Evolutionary conservation across 2,329 filamentous ascomycete species (phyloP), one percentile per base, ranked within the genome.

Genomic region (Alternaria arbusti): DNA sequence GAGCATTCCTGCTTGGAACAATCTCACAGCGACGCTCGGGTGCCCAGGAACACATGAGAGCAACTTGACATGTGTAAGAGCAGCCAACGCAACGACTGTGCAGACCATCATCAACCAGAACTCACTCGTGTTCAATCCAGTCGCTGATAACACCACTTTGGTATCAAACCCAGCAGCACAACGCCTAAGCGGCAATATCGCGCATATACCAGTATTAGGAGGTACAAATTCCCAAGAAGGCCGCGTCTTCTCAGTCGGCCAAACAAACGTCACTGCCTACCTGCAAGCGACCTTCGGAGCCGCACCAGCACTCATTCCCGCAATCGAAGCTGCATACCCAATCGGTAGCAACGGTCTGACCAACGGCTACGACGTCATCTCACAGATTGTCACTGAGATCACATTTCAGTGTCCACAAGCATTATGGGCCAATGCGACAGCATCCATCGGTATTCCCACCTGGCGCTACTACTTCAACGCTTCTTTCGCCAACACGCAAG

Each of bases 391-490:
- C 0, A 72, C 64, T 8, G 70, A 75, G 10, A 5, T 69, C 4
- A 57, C 54, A 0, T 74, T 73, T 32, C 70, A 67, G 47, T 75
- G 73, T 25, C 65, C 70, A 1, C 59, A 64, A 52, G 71, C 71
- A 6, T 61, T 73, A 2, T 71, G 70, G 59, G 67, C 71, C 8
- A 71, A 74, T 15, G 73, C 73, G 4, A 69, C 70, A 4, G 68
- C 72, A 3, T 59, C 62, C 1, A 60, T 64, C 5, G 70, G 71
- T 3, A 71, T 73, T 2, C 70, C 72, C 4, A 66, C 70, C 3
- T 76, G 71, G 72, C 70, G 74, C 25, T 75, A 73, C 54, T 68
- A 69, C 61, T 78, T 71, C 65, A 78, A 77, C 59, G 73, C 75
- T 8, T 69, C 70, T 2, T 77, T 76, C 52, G 28, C 61, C 9